These are phyloP conservation scores for Penicillium frequentans DNA, from an alignment of 2,329 filamentous ascomycete genomes.

Conservation along the genomic window DNA sequence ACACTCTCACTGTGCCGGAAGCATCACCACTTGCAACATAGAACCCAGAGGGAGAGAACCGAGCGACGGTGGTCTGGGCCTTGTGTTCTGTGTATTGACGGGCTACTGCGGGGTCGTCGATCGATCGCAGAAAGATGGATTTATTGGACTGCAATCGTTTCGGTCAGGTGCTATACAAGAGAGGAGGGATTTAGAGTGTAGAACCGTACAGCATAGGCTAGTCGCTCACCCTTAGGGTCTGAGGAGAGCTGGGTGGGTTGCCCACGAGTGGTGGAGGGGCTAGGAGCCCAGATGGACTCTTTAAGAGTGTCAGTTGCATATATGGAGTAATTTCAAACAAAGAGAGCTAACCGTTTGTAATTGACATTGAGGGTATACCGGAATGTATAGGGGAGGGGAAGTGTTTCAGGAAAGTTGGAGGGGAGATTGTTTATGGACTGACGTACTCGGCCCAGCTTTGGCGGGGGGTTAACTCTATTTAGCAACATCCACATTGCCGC, in stretches of 20 bases:
- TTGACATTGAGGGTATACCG: constrained; percentile 39
- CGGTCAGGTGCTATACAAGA: background rate
- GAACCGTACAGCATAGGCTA: constrained; percentile 80
- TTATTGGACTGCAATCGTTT: constrained; percentile 72
- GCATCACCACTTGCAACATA: constrained; percentile 92
- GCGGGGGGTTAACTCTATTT: background rate
- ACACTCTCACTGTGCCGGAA: constrained; percentile 81
- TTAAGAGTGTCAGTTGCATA: constrained; percentile 3
- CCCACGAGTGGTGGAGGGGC: constrained; percentile 79
- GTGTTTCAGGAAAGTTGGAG: constrained; percentile 1
- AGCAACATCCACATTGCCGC: background rate
- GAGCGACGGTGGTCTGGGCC: constrained; percentile 82
- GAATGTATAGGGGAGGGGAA: constrained; percentile 1
- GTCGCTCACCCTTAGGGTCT: constrained; percentile 84
- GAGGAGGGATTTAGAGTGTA: background rate
- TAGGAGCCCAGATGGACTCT: constrained; percentile 79
- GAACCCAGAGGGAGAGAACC: constrained; percentile 91
- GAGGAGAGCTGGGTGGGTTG: constrained; percentile 85
- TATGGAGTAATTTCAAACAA: background rate
- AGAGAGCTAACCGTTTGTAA: constrained; percentile 41
- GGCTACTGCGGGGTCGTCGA: constrained; percentile 80
- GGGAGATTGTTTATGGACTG: constrained; percentile 22
- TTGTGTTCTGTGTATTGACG: constrained; percentile 95
- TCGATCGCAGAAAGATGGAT: constrained; percentile 92
- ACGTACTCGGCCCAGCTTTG: constrained; percentile 12